Evolutionary conservation across 2,329 filamentous ascomycete species (phyloP), one percentile per base, ranked within the genome.

Genomic region (Dothistroma septosporum): DNA sequence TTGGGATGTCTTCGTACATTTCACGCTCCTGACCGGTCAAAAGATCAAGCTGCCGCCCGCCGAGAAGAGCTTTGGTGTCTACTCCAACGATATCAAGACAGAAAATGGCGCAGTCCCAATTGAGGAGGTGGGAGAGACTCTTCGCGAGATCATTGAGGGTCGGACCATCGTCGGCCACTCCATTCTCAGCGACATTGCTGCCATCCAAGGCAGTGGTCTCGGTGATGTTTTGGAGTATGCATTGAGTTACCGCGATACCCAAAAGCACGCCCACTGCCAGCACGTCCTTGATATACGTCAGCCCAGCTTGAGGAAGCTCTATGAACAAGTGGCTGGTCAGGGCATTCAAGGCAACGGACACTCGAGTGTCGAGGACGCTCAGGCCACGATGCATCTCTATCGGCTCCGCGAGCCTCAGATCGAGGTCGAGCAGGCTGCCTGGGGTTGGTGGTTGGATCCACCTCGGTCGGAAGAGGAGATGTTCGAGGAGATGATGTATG

Each of bases 1-100:
- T 35, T 62, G 56, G 35, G 56, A 61, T 14, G 53, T 55, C 2
- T 61, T 59, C 46, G 50, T 55, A 3, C 22, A 56, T 22, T 58
- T 50, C 22, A n/a, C 48, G 1, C 3, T 28, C 2, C n/a, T 24
- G 10, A 61, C 10, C 2, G 44, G 44, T 4, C 21, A 22, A 6
- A 6, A 11, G 1, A 50, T 50, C 19, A 37, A 3, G 31, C 28
- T 28, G 5, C 24, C 55, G 8, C 55, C 46, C 6, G 16, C 7
- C 19, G 14, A 14, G 11, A 10, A 47, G 14, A 14, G 37, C 10
- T 14, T 58, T 5, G 57, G 57, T 12, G 48, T 58, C 4, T 53
- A 53, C 33, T 28, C 22, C 11, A n/a, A 14, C 16, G 49, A 58
- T 19, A 24, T 58, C 57, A 24, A 31, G 35, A 48, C 24, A 1